Evolutionary conservation across 345 rosid species (phyloP), one percentile per base, ranked within the genome.

Genomic region (Salix caprea): DNA sequence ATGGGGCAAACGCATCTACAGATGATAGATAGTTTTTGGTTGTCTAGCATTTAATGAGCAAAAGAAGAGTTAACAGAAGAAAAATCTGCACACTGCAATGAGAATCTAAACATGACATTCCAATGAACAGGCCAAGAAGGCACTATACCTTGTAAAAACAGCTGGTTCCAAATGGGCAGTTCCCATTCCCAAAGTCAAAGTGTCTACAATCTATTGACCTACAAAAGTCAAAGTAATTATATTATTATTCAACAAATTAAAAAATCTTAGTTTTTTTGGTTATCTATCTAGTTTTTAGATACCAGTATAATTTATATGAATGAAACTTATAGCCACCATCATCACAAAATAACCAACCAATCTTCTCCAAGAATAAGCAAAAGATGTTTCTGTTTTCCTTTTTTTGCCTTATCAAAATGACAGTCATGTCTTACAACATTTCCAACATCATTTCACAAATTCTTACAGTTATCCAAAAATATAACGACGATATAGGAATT

Each of bases 141-240:
- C 8, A 66, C 18, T 4, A 76, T 85, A 96, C 98, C 97, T 91
- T 96, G 88, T 96, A 96, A 77, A 96, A 96, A 81, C 98, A 93
- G 83, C 99, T 96, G 50, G 94, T 89, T 66, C 99, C 98, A 78
- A 96, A 96, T 34, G 94, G 99, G 78, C 98, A 93, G 77, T 88
- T 91, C 74, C 97, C 97, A 82, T 91, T 92, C 42, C 99, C 97
- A 60, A 90, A 89, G 78, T 92, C 88, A 74, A 96, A 96, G 83
- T 93, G 94, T 88, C 88, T 96, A 89, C 98, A 96, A 82, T 96
- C 91, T 42, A 92, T 93, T 39, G 94, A 92, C 75, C 98, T 96
- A 88, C 34, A 71, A 66, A 62, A 52, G 11, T 12, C 48, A 48
- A 72, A 60, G 37, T 21, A 54, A 64, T 37, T 68, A 70, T 66